These are phyloP conservation scores for Paracamarosporium sp. DNA, from an alignment of 2,329 filamentous ascomycete genomes.

Conservation along the genomic window DNA sequence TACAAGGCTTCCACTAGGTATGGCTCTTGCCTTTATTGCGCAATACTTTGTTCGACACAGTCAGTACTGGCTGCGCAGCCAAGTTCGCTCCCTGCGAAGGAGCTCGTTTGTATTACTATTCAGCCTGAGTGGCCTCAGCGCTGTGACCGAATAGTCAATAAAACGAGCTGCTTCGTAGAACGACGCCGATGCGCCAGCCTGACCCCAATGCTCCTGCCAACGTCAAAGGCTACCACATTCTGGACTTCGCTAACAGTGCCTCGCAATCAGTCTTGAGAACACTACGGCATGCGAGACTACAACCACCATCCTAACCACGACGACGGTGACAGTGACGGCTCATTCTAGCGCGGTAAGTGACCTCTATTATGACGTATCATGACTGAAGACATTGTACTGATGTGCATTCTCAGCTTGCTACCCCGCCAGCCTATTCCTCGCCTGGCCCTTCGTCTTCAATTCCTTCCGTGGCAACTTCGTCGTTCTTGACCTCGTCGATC, in stretches of 20 bases:
- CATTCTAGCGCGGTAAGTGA: not conserved
- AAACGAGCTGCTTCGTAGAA: no score
- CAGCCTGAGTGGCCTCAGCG: no score
- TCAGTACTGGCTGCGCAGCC: not conserved
- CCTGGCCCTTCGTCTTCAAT: not conserved
- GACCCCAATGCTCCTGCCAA: conserved; percentile 12
- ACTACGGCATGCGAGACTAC: not conserved
- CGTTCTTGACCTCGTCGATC: not conserved
- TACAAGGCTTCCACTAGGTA: not conserved
- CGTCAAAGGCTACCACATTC: not conserved
- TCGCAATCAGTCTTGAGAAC: not conserved
- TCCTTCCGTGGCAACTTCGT: not conserved
- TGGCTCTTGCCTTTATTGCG: not conserved
- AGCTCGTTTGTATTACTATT: no score
- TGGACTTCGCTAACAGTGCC: not conserved
- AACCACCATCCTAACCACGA: not conserved
- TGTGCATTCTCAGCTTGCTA: not conserved
- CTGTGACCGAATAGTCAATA: no score
- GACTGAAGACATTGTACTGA: not conserved
- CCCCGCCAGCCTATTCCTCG: not conserved
- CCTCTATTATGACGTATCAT: not conserved
- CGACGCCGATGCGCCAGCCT: conserved; percentile 11
- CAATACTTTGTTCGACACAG: not conserved
- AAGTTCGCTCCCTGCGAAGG: not conserved
- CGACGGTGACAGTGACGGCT: conserved; percentile 4